phyloP scores from a whole-genome alignment of 2,329 filamentous ascomycete species.

The Aspergillus quadrilineatus region DNA sequence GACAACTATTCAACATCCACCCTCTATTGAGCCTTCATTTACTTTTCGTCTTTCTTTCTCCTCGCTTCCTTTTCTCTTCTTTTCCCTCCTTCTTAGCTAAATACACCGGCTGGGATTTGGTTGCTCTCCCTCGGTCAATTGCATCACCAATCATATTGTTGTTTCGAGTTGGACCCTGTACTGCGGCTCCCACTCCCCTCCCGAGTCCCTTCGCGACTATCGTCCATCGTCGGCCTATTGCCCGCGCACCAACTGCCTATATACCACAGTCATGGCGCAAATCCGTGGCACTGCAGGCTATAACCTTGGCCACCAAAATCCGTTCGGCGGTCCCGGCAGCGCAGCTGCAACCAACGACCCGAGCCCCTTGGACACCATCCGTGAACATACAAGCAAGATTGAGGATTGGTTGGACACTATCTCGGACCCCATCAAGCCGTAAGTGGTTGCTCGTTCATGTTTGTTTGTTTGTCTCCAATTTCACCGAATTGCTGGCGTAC shows the following conservation, averaged over 20 bases:
- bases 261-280: slow-evolving; percentile 45
- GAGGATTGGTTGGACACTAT: slow-evolving; percentile 87
- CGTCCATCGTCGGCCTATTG: background rate
- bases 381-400: slow-evolving; percentile 96
- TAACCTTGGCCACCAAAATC: slow-evolving; percentile 73
- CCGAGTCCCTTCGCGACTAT: background rate
- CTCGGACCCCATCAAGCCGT: slow-evolving; percentile 94
- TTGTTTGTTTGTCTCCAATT: background rate
- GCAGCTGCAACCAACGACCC: slow-evolving; percentile 65
- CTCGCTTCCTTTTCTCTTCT: slow-evolving; percentile 6
- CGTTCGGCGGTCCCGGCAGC: slow-evolving; percentile 63
- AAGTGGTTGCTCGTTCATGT: slow-evolving; percentile 45
- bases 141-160: slow-evolving; percentile 4
- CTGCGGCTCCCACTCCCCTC: slow-evolving; percentile 2
- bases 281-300: slow-evolving; percentile 73
- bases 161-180: slow-evolving; percentile 5
- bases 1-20: slow-evolving; percentile 10
- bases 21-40: slow-evolving; percentile 9
- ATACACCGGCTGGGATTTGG: background rate
- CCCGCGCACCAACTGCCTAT: background rate
- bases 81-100: background rate
- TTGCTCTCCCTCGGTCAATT: slow-evolving; percentile 1
- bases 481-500: background rate
- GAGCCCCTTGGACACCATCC: slow-evolving; percentile 80
- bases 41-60: slow-evolving; percentile 3